Evolutionary conservation across 2,329 filamentous ascomycete species (phyloP), one percentile per base, ranked within the genome.

Genomic region (Aphanocladium album): DNA sequence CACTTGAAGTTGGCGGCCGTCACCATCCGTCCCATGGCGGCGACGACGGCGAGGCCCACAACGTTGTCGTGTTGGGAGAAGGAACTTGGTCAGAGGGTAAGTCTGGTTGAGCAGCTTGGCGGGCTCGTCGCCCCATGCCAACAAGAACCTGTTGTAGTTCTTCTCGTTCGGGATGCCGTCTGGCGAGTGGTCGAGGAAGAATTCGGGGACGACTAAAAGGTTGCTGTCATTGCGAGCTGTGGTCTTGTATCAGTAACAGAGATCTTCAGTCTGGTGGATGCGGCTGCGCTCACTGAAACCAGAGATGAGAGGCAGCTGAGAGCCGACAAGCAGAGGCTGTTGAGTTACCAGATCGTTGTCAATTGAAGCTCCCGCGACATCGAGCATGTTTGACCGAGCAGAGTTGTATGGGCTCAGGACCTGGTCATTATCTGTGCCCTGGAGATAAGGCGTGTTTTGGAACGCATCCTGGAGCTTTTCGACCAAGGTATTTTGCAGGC

Each of bases 1-100:
- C 65, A 66, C 19, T 25, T 63, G 52, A 37, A 66, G 55, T 54
- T 61, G 6, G 62, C 54, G 3, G 51, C 57, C 7, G 63, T 66
- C 17, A 46, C 39, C n/a, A 65, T 62, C 17, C 62, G 62, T 1
- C 59, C 54, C n/a, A 64, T 52, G 21, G 55, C 66, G n/a, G 43
- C 57, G 3, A 63, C 33, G 2, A 63, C 63, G 23, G 62, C 62
- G 61, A 6, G 54, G 53, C 16, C 19, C 19, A 9, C 9, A 9
- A 30, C 9, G 49, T 66, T 62, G 60, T 66, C 65, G 7, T 55
- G 16, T 17, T 39, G 35, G 12, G 35, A 12, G 35, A 39, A n/a
- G 35, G 35, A 21, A 46, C 43, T 25, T 17, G 5, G 19, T 4
- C 19, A 46, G 17, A 1, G 7, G 25, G 23, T 33, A 43, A 9